Evolutionary conservation across 257 asterid species (phyloP).

Genomic region (Datura wrightii): DNA sequence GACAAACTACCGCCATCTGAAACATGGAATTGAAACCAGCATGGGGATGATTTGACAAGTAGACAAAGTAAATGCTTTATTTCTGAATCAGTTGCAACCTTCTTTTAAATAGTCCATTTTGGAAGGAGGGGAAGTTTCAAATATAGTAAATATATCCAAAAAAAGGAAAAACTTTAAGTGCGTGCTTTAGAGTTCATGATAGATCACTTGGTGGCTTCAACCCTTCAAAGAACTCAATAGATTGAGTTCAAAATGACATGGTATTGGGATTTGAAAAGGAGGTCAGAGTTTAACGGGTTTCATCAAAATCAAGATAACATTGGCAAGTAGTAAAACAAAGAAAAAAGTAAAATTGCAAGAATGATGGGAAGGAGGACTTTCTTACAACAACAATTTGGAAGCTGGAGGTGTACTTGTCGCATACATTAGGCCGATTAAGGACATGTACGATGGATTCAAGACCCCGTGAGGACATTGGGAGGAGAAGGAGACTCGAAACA

Average conservation of each 20-base stretch:
- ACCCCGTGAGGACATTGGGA: too few species aligned
- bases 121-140: background rate
- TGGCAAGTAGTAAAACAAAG: conserved; percentile 3
- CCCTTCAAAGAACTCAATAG: background rate
- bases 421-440: too few species aligned
- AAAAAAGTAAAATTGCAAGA: background rate
- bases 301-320: background rate
- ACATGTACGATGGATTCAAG: too few species aligned
- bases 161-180: background rate
- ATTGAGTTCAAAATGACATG: background rate
- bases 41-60: conserved; percentile 26
- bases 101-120: background rate
- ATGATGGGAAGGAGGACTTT: background rate
- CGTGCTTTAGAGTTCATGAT: too few species aligned
- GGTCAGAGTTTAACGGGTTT: background rate
- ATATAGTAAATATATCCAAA: background rate
- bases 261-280: background rate
- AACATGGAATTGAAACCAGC: conserved; percentile 19
- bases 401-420: too few species aligned
- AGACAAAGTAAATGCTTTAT: background rate
- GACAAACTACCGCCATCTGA: conserved; percentile 66
- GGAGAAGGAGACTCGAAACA: too few species aligned
- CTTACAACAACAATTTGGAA: background rate
- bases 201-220: background rate
- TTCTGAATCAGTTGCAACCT: conserved; percentile 15